Conservation (phyloP, 441 rosid species). For the Populus trichocarpa region DNA sequence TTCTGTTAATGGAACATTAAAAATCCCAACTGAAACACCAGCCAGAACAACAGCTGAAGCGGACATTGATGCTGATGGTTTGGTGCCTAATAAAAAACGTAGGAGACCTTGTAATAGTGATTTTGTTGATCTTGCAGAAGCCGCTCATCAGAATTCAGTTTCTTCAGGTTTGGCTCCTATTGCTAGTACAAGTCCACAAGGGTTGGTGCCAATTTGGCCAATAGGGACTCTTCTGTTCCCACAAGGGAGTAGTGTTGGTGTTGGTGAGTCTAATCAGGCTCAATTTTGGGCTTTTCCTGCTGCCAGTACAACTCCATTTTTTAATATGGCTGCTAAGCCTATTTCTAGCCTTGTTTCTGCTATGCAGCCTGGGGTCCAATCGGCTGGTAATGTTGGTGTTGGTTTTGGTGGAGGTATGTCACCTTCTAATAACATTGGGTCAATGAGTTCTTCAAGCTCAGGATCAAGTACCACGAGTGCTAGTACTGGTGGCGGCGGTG, state of each 20-base stretch:
- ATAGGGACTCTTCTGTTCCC: constrained; percentile 35
- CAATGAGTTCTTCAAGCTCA: constrained; percentile 15
- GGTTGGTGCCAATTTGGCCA: constrained; percentile 53
- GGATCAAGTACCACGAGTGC: constrained; percentile 8
- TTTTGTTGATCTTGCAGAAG: constrained; percentile 41
- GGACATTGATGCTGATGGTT: constrained; percentile 29
- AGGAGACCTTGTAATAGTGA: constrained; percentile 47
- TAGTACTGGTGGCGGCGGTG: constrained; percentile 2
- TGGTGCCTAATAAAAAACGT: constrained; percentile 34
- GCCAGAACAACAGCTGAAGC: constrained; percentile 19
- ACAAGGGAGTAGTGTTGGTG: constrained; percentile 19
- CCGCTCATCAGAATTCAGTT: constrained; percentile 25
- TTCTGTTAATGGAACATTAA: constrained; percentile 62
- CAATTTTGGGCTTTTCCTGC: constrained; percentile 52
- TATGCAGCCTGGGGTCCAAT: constrained; percentile 18
- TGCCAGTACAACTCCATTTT: constrained; percentile 28
- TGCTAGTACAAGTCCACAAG: constrained; percentile 28
- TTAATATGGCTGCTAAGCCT: constrained; percentile 36
- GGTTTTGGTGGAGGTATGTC: constrained; percentile 9
- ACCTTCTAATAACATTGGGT: constrained; percentile 3
- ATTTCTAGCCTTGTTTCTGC: constrained; percentile 39
- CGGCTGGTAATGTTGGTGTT: constrained; percentile 19
- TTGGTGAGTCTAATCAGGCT: constrained; percentile 38
- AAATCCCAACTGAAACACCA: constrained; percentile 46
- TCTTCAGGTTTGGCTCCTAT: constrained; percentile 66